Evolutionary conservation across 1,139 yeast genomes (phyloP), one percentile per base, ranked within the genome.

Genomic region (Candida gigantensis): DNA sequence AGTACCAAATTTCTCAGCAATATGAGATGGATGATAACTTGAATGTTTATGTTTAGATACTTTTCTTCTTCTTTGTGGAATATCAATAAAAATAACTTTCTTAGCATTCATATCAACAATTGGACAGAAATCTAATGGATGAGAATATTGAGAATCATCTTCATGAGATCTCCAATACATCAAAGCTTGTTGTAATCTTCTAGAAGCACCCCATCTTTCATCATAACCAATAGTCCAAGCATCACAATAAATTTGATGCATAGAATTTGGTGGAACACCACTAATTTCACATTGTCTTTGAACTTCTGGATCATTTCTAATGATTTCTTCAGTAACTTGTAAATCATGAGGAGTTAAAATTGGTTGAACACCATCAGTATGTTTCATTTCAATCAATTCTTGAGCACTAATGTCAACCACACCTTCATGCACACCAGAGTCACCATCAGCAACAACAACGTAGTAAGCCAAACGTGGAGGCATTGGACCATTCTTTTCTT

Each of bases 191-290:
- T 84, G 92, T 46, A 84, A 73, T 61, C 94, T 73, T 55, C 80
- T 80, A 34, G 80, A 70, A 34, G 83, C 77, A 32, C 89, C 94
- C 81, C 89, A 84, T 63, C 92, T 75, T 61, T 83, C 92, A 57
- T 84, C 94, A 56, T 79, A 83, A 41, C 92, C 92, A 55, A 84
- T 82, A 34, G 92, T 82, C 96, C 84, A 84, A 50, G 83, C 90
- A 55, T 84, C 94, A 67, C 92, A 84, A 69, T 81, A 84, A 39
- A 82, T 75, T 51, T 79, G 76, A 60, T 77, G 68, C 86, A 84
- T 84, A 30, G 82, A 83, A 34, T 60, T 61, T 28, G 71, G 74
- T 39, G 87, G 82, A 47, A 83, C 61, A 37, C 92, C 92, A 30
- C 84, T 76, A 42, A 82, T 55, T 36, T 68, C 77, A 68, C 90